Base-by-base conservation (phyloP, 78 protist species). In the Bigelowiella natans region DNA sequence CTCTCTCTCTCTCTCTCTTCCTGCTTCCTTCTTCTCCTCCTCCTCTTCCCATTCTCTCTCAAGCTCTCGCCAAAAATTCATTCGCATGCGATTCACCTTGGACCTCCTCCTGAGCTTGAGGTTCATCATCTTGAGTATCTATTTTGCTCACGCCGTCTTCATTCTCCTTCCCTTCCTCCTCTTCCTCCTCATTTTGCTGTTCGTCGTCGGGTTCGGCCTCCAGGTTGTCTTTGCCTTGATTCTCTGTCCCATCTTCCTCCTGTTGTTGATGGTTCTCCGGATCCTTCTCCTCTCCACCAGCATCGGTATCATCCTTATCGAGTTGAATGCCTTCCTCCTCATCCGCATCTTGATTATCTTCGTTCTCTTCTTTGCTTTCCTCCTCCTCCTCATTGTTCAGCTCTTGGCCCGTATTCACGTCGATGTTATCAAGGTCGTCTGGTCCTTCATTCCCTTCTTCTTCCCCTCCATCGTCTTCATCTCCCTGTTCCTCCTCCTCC, bases 311-410 rank as follows among this genome's bases (percentile, higher is more conserved):
- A 26, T 51, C 39, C 82, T 73, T 39, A 37, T 31, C 40, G 88
- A n/a, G n/a, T n/a, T 51, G 7, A 7, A 7, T 51, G 40, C 37
- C 85, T 36, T 91, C 89, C 1, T 0, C 1, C 2, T 29, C 90
- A 37, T 91, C 89, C 26, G 28, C 38, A 1, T 90, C 92, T 28
- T 85, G 85, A 30, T 39, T 63, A 39, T n/a, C 63, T 39, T 51
- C 34, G 18, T 7, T 51, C 18, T 51, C 39, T 40, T 73, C 83
- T 37, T 31, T 39, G 88, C 85, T 38, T n/a, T 64, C 88, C 39
- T 38, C 90, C 39, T 88, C 0, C 30, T 31, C 7, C 40, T 38
- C 73, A 36, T 86, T 11, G 2, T 2, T 7, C 73, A 51, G 40
- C 29, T 1, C 84, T 38, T 87, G 84, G 82, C 73, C 26, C 36